phyloP scores from a whole-genome alignment of 139 green algal species.

The Nannochloris sp. region DNA sequence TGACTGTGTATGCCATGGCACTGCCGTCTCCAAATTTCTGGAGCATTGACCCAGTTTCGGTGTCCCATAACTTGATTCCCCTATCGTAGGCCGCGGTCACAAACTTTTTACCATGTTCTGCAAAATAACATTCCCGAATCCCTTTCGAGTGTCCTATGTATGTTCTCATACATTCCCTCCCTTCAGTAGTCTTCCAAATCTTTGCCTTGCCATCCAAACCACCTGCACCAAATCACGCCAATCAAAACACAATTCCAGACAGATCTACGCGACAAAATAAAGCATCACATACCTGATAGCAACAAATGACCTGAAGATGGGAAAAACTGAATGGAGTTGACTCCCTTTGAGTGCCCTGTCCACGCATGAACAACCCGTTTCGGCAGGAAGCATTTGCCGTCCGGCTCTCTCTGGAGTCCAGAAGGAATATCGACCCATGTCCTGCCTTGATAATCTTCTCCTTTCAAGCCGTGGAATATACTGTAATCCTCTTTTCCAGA shows the following conservation, averaged over 20 bases:
- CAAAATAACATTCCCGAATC: constrained; percentile 88
- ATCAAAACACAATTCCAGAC: too few relatives aligned
- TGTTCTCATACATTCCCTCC: constrained; percentile 85
- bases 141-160: constrained; percentile 95
- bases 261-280: too few relatives aligned
- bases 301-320: constrained; percentile 85
- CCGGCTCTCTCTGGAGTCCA: constrained; percentile 35
- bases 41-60: constrained; percentile 81
- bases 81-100: constrained; percentile 78
- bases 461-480: constrained; percentile 72
- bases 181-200: constrained; percentile 90
- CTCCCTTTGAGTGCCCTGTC: constrained; percentile 85
- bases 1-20: constrained; percentile 70
- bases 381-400: constrained; percentile 79
- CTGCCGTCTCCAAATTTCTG: constrained; percentile 58
- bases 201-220: constrained; percentile 92
- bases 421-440: constrained; percentile 62
- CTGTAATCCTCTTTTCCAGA: constrained; percentile 22
- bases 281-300: constrained; percentile 40
- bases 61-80: constrained; percentile 95
- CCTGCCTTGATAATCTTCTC: constrained; percentile 71
- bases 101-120: constrained; percentile 79
- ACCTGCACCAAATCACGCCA: constrained; percentile 19
- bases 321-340: constrained; percentile 92
- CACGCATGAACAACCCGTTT: constrained; percentile 90